Evolutionary conservation across 768 basidiomycete genomes (phyloP), one percentile per base, ranked within the genome.

Genomic region (Pulveroboletus frians): DNA sequence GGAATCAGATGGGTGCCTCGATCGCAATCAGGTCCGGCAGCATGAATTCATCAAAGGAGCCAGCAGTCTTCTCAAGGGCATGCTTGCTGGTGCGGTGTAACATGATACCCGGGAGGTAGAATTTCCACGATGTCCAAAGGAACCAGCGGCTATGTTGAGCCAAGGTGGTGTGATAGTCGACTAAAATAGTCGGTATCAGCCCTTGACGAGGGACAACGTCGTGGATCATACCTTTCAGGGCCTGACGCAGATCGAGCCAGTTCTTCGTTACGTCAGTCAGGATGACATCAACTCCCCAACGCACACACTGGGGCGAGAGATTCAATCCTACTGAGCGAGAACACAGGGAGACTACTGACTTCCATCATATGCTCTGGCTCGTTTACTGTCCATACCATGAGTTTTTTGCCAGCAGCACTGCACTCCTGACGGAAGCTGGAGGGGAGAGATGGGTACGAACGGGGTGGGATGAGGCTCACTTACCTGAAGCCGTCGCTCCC

Each of bases 351-450:
- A 43, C 27, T 5, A 67, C 80, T 37, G 26, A 84, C 88, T 81
- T 92, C 89, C 78, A 90, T 87, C 90, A 92, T 92, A 61, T 92
- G 83, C 46, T 81, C 81, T 9, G 83, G 83, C 39, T 84, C 77
- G 62, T 99, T 99, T 23, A 98, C 95, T 0, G 96, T 99, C 96
- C 94, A 97, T 3, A 92, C 91, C 79, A 94, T 85, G 48, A 98
- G 58, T 56, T 77, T 76, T 77, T 96, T 96, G 17, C 86, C 86
- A 1, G 81, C 81, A 14, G 63, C 73, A 64, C 83, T 83, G 71
- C 91, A 93, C 56, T 93, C 87, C 39, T 73, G 69, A 47, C 84
- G 73, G 73, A 99, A 97, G 72, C 94, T 79, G 57, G 32, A 52
- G 29, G 47, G 41, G 27, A 46, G 20, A 42, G 47, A 39, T 43